A percentile compares a stretch with the other conserved stretches of the same genome.
phyloP scores from a whole-genome alignment of 2,329 filamentous ascomycete species.

The Cercospora sojina region DNA sequence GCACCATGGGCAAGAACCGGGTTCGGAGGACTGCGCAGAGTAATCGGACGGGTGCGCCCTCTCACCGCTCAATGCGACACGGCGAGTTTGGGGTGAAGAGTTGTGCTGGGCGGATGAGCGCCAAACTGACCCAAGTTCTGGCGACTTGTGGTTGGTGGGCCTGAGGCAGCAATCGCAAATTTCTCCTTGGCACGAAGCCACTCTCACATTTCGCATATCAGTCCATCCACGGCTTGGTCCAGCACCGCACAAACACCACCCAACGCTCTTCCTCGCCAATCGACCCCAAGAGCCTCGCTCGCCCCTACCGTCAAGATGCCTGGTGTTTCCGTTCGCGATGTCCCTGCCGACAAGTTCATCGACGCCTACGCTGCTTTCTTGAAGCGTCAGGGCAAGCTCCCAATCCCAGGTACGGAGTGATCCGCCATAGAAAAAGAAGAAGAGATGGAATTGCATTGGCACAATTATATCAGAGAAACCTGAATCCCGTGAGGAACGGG shows the following conservation, averaged over 20 bases:
- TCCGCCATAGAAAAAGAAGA: constrained; percentile 24
- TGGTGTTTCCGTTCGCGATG: constrained; percentile 80
- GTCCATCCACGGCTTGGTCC: neutral
- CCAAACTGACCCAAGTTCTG: neutral
- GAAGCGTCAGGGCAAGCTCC: constrained; percentile 92
- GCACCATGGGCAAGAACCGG: neutral
- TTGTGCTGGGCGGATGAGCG: neutral
- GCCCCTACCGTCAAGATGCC: constrained; percentile 66
- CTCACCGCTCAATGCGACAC: neutral
- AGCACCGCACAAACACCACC: constrained; percentile 15
- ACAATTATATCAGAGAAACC: constrained; percentile 37
- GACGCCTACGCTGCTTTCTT: constrained; percentile 80
- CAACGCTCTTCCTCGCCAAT: constrained; percentile 16
- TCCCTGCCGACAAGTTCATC: constrained; percentile 90
- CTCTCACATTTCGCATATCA: constrained; percentile 1
- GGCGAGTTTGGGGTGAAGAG: neutral
- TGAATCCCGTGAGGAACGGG: constrained; percentile 56
- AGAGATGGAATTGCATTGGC: constrained; percentile 18
- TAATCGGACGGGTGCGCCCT: neutral
- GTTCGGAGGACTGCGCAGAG: neutral
- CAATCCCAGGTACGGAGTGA: constrained; percentile 70
- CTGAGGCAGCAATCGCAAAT: neutral
- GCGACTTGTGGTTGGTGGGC: neutral
- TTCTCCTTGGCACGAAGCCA: neutral
- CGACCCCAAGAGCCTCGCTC: constrained; percentile 15